Base-by-base conservation (phyloP, 805 yeast species). In the Metahyphopichia silvanorum region DNA sequence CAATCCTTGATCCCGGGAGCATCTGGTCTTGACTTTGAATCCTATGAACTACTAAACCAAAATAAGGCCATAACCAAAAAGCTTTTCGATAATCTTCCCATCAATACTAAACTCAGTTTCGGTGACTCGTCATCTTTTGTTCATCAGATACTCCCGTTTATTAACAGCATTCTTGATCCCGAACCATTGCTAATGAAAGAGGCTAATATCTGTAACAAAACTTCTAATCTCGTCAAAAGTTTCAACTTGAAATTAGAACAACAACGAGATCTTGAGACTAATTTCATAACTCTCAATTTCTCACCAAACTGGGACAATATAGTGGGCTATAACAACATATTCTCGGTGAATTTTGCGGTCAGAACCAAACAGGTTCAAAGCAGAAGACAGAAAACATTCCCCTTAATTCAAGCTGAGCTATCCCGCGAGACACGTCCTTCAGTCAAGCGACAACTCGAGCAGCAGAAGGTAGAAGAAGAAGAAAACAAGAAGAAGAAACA, bases 231-330 rank as follows among this genome's bases (percentile, higher is more conserved):
- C n/a, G 43, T 71, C 5, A 55, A 60, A 24, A 60, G 53, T 3
- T 61, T 71, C 31, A 68, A 63, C 16, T 43, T 78, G 20, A 47
- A 42, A 15, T 46, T 78, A 22, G 71, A 66, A 29, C 43, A 51
- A 12, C 55, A 53, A 22, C 48, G 60, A 19, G 69, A 66, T 37
- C 33, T 53, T 9, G 66, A 57, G 18, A 53, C 66, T 3, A 55
- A 57, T 18, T 45, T 44, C 32, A 35, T 43, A 1, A 38, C 47
- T 7, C 44, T 66, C 13, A 53, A 59, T 25, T 41, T 52, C 18
- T 48, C 53, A 11, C 71, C 71, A 5, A 53, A 56, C 32, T 54
- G 67, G 58, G 70, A 63, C 32, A 25, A 55, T 1, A 40, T 66
- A 5, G 52, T 57, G 2, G 32, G 37, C 16, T 66, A 55, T 10